Evolutionary conservation across 2,329 filamentous ascomycete genomes (phyloP).

Genomic region (Colletotrichum kahawae): DNA sequence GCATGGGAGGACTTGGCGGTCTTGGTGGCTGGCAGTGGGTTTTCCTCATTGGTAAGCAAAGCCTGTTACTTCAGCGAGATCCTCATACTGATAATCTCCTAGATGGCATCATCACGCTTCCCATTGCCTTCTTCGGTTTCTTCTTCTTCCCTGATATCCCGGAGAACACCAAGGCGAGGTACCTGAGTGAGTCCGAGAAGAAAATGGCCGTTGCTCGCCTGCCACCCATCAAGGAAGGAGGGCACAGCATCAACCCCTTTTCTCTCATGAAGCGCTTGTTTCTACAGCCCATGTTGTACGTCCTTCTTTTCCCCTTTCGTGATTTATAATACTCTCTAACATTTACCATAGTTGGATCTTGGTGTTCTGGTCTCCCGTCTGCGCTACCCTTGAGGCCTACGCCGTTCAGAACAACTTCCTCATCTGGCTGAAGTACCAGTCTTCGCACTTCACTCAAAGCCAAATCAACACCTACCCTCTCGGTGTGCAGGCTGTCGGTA

Average conservation of each 20-base stretch:
- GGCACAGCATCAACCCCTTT: slow-evolving; percentile 26
- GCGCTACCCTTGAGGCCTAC: slow-evolving; percentile 38
- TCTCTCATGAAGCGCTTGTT: slow-evolving; percentile 27
- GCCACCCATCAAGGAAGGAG: slow-evolving; percentile 28
- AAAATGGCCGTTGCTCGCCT: slow-evolving; percentile 44
- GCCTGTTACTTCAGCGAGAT: rapidly evolving
- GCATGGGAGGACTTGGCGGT: slow-evolving; percentile 46
- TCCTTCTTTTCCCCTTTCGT: slow-evolving; percentile 9
- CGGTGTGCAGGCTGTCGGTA: slow-evolving; percentile 39
- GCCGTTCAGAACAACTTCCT: slow-evolving; percentile 30
- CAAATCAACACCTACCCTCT: slow-evolving; percentile 44
- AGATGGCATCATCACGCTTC: slow-evolving; percentile 58
- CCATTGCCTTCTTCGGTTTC: slow-evolving; percentile 56
- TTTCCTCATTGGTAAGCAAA: slow-evolving; percentile 25
- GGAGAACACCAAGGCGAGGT: slow-evolving; percentile 39
- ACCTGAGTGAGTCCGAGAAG: slow-evolving; percentile 29
- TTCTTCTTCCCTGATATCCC: slow-evolving; percentile 56
- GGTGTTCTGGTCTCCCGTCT: slow-evolving; percentile 37
- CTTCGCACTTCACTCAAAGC: slow-evolving; percentile 28
- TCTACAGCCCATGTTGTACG: slow-evolving; percentile 25
- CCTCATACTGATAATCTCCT: neutral
- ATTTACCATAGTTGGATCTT: slow-evolving; percentile 29
- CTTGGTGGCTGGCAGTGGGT: slow-evolving; percentile 58
- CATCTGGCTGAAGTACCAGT: slow-evolving; percentile 32
- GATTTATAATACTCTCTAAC: neutral